A percentile compares a stretch with the other conserved stretches of the same genome.
phyloP scores from a whole-genome alignment of 257 asterid genomes.

The Verbena officinalis region DNA sequence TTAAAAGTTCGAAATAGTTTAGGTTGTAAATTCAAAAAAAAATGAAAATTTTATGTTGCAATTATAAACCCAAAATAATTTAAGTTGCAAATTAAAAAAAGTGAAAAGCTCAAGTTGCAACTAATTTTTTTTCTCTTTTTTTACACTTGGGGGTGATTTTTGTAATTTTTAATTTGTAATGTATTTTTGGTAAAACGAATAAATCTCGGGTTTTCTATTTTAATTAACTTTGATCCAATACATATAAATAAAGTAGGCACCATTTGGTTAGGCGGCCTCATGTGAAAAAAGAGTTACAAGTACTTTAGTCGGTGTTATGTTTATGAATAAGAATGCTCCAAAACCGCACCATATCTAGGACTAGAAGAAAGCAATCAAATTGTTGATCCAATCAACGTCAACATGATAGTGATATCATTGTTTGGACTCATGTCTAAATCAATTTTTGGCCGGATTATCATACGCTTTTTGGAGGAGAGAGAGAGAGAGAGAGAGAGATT shows the following conservation, averaged over 20 bases:
- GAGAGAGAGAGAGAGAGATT: constrained; percentile 22
- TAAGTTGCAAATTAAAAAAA: no score
- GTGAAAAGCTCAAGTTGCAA: background rate
- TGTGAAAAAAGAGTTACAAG: background rate
- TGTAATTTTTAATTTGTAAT: no score
- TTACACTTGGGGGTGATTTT: no score
- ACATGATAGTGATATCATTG: constrained; percentile 37
- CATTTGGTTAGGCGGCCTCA: background rate
- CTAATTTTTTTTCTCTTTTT: background rate
- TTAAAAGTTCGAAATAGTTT: no score
- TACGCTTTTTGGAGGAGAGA: constrained; percentile 34
- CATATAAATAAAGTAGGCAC: no score
- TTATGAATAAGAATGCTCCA: background rate
- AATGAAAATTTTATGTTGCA: no score
- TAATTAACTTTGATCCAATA: no score
- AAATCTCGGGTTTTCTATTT: no score
- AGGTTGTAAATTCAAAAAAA: no score
- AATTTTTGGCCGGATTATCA: constrained; percentile 19
- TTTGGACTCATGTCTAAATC: constrained; percentile 38
- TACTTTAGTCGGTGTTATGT: background rate
- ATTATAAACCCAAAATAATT: no score
- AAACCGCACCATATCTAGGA: background rate
- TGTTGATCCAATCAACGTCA: constrained; percentile 38
- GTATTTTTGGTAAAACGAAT: no score
- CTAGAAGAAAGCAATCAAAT: constrained; percentile 23